A percentile compares a stretch with the other conserved stretches of the same genome.
Evolutionary conservation across 805 yeast genomes (phyloP).

Genomic region (Yarrowia deformans): DNA sequence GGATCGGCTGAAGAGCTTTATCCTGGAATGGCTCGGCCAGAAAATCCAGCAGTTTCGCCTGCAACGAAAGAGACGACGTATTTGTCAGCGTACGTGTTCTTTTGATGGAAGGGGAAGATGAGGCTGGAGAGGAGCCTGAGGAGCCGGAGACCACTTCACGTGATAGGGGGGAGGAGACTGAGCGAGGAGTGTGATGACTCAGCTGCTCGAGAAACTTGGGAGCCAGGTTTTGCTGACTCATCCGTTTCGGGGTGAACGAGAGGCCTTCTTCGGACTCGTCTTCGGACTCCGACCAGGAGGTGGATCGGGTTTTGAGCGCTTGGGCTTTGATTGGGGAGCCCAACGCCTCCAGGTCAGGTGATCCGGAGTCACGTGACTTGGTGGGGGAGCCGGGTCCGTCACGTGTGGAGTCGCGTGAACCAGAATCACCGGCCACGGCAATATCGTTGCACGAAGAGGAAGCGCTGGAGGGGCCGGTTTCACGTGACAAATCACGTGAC

Average conservation of each 20-base stretch:
- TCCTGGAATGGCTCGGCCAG: conserved; percentile 48
- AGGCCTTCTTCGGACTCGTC: conserved; percentile 34
- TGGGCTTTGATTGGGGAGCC: conserved; percentile 9
- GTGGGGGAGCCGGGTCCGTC: background rate
- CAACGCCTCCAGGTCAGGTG: background rate
- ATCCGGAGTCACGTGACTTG: background rate
- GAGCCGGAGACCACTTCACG: background rate
- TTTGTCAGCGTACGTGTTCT: conserved; percentile 15
- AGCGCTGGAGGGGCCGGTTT: too few species aligned
- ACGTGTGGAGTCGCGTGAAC: background rate
- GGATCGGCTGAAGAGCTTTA: conserved; percentile 40
- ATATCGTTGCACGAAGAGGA: too few species aligned
- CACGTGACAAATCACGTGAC: background rate
- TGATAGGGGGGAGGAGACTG: conserved; percentile 2
- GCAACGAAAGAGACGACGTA: conserved; percentile 37
- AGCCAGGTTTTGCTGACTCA: conserved; percentile 15
- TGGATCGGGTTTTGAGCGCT: background rate
- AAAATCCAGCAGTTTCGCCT: conserved; percentile 45
- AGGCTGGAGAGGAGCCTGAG: conserved; percentile 1
- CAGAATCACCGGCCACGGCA: too few species aligned
- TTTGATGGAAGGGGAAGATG: conserved; percentile 5
- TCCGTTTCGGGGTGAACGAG: conserved; percentile 31
- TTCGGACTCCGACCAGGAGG: conserved; percentile 29
- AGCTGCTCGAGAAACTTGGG: conserved; percentile 24
- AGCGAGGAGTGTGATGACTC: background rate